phyloP scores from a whole-genome alignment of 805 yeast genomes.

The Hanseniaspora pseudoguilliermondii region DNA sequence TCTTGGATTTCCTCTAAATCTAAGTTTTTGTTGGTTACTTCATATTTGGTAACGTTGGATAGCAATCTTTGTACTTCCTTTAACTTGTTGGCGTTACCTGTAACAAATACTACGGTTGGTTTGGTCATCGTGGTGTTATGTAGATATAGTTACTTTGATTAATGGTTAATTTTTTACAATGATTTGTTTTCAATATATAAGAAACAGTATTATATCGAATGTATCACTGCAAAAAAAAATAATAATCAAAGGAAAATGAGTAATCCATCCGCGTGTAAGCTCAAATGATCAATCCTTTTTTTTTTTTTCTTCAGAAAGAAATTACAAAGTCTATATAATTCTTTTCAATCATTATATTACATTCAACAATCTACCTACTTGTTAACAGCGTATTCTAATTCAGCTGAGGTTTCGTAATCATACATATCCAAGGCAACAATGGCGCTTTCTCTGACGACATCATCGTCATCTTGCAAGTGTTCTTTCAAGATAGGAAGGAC shows the following conservation, averaged over 20 bases:
- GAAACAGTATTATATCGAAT: no score
- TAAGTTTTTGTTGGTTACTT: constrained; percentile 47
- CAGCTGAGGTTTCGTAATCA: constrained; percentile 79
- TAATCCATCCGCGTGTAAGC: no score
- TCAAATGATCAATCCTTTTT: no score
- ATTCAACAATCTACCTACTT: not conserved
- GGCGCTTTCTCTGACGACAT: constrained; percentile 92
- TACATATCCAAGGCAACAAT: constrained; percentile 96
- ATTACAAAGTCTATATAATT: not conserved
- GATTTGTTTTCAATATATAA: no score
- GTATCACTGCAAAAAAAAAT: no score
- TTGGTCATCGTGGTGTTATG: not conserved
- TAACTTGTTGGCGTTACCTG: constrained; percentile 82
- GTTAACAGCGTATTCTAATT: constrained; percentile 53
- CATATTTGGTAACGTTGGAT: constrained; percentile 20
- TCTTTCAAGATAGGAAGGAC: constrained; percentile 76
- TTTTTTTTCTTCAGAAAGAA: not conserved
- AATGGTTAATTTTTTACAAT: not conserved
- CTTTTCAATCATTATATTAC: not conserved
- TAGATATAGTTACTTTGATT: not conserved
- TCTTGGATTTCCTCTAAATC: constrained; percentile 93
- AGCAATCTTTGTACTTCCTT: constrained; percentile 73
- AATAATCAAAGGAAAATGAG: no score
- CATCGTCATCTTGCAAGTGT: constrained; percentile 67
- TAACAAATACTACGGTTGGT: constrained; percentile 50